phyloP scores from a whole-genome alignment of 352 stramenopile species.

The Phytophthora idaei region DNA sequence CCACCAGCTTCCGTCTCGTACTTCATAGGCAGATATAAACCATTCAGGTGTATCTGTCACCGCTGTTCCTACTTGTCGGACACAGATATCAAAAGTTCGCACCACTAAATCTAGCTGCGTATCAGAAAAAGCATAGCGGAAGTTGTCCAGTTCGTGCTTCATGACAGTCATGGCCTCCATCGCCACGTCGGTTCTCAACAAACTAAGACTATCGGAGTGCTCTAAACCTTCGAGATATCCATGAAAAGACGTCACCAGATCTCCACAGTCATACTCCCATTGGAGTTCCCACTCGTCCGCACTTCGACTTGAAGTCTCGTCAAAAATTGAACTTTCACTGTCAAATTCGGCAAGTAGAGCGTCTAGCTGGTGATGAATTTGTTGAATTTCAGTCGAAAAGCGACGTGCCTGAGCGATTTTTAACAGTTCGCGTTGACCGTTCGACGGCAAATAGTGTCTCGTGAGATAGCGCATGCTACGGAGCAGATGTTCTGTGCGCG shows the following conservation, averaged over 20 bases:
- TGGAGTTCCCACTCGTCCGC: constrained; percentile 27
- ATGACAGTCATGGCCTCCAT: constrained; percentile 34
- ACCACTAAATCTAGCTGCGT: constrained; percentile 17
- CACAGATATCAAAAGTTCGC: constrained; percentile 21
- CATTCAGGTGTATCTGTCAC: constrained; percentile 24
- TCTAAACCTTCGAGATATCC: constrained; percentile 21
- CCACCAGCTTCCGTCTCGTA: constrained; percentile 38
- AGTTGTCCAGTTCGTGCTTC: constrained; percentile 38
- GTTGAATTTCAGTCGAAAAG: constrained; percentile 39
- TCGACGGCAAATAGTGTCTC: constrained; percentile 24
- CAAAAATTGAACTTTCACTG: constrained; percentile 5
- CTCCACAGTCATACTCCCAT: constrained; percentile 30
- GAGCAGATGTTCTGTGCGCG: constrained; percentile 36
- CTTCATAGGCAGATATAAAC: constrained; percentile 36
- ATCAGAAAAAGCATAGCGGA: constrained; percentile 28
- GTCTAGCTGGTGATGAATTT: constrained; percentile 35
- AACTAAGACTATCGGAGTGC: background rate
- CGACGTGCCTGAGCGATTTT: constrained; percentile 31
- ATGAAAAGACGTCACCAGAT: constrained; percentile 29
- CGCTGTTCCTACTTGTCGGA: background rate
- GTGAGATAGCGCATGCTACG: constrained; percentile 37
- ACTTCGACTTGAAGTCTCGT: constrained; percentile 7
- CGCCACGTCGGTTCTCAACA: constrained; percentile 6
- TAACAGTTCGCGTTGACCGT: constrained; percentile 12
- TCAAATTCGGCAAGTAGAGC: constrained; percentile 35